phyloP scores from a whole-genome alignment of 257 asterid genomes.

The Solanum chiquidenum region DNA sequence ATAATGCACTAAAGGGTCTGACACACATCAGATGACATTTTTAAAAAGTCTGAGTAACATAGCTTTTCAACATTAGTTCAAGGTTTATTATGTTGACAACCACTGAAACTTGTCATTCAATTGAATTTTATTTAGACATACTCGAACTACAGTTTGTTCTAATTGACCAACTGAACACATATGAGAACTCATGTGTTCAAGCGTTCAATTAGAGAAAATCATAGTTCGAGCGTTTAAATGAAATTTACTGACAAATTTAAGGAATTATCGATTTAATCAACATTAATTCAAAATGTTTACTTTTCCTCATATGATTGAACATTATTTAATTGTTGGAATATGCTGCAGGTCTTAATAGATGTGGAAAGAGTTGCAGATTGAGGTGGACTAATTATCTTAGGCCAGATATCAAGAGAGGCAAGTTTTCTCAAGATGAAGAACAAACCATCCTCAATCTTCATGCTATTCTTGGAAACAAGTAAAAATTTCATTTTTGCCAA shows the following conservation, averaged over 20 bases:
- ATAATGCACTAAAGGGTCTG: too few relatives aligned
- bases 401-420: constrained; percentile 84
- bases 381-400: constrained; percentile 80
- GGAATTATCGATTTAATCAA: not conserved
- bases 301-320: not conserved
- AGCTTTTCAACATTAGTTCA: not conserved
- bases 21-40: not conserved
- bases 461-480: constrained; percentile 63
- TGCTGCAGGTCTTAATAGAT: constrained; percentile 53
- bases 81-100: not conserved
- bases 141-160: not conserved
- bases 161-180: not conserved
- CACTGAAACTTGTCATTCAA: not conserved
- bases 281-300: not conserved
- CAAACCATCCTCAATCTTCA: constrained; percentile 76
- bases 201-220: not conserved
- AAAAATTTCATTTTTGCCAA: not conserved
- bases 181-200: not conserved
- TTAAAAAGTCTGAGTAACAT: not conserved
- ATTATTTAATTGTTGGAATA: not conserved
- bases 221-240: not conserved
- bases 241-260: not conserved
- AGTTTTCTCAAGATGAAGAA: constrained; percentile 70
- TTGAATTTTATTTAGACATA: not conserved
- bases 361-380: constrained; percentile 83